Evolutionary conservation across 768 basidiomycete genomes (phyloP).

Genomic region (Termitomyces bulborhizus): DNA sequence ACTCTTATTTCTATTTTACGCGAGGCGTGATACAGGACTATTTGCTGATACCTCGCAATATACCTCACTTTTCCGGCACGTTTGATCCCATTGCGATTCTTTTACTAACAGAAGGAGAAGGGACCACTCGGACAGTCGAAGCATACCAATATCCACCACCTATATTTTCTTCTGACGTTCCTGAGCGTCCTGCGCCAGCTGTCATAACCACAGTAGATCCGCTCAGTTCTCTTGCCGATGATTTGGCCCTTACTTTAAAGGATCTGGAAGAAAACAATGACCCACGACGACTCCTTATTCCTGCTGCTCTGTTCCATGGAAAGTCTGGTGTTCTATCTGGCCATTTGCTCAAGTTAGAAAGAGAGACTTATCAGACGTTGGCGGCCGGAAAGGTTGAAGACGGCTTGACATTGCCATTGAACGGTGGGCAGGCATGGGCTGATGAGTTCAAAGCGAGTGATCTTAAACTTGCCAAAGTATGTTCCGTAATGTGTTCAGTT

Average conservation of each 20-base stretch:
- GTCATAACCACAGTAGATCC: slow-evolving; percentile 6
- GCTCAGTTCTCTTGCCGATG: slow-evolving; percentile 24
- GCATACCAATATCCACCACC: slow-evolving; percentile 72
- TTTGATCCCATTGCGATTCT: slow-evolving; percentile 69
- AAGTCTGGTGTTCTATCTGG: slow-evolving; percentile 34
- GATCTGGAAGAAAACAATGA: slow-evolving; percentile 30
- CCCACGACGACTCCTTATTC: slow-evolving; percentile 29
- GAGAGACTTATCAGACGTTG: slow-evolving; percentile 40
- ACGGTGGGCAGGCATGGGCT: slow-evolving; percentile 53
- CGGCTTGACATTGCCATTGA: slow-evolving; percentile 28
- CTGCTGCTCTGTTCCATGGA: slow-evolving; percentile 29
- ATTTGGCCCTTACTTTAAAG: slow-evolving; percentile 36
- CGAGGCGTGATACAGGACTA: slow-evolving; percentile 69
- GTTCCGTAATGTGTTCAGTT: slow-evolving; percentile 7
- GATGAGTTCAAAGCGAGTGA: slow-evolving; percentile 45
- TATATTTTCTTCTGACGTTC: slow-evolving; percentile 17
- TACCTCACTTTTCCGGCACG: slow-evolving; percentile 60
- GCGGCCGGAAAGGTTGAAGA: slow-evolving; percentile 14
- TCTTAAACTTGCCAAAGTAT: slow-evolving; percentile 51
- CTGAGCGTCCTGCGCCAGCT: not conserved
- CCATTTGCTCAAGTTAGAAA: slow-evolving; percentile 39
- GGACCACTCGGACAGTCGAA: slow-evolving; percentile 45
- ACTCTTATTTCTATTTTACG: slow-evolving; percentile 54
- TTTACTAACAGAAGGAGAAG: slow-evolving; percentile 46
- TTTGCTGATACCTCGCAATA: slow-evolving; percentile 62